Base-by-base conservation (phyloP, 768 basidiomycete genomes). In the Boletales sp. region DNA sequence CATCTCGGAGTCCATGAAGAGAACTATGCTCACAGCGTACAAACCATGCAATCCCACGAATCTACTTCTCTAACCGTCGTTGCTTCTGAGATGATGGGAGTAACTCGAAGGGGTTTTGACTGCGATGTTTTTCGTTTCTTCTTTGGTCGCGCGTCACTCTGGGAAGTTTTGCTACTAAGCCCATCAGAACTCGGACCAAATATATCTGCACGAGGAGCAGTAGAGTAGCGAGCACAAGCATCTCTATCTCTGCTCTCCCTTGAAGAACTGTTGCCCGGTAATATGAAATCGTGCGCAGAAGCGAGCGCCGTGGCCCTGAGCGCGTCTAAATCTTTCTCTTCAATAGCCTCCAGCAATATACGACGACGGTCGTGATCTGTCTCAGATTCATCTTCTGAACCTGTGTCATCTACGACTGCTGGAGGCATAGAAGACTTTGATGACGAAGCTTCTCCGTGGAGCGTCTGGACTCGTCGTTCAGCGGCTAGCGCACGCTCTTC, bases 401-500 rank as follows among this genome's bases (percentile, higher is more conserved):
- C 75, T 1, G 68, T 64, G 38, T 72, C 72, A 67, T 55, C 31
- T 49, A 48, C 34, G 52, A 50, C 10, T 68, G 21, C 21, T 21
- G 21, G 21, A 21, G 21, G 21, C 21, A 18, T 27, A 14, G 34
- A 31, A 47, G 34, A 17, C 10, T n/a, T 34, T 29, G 50, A 55
- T 37, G 53, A 40, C 32, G 58, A 48, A 15, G 37, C 38, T n/a
- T 62, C 45, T 35, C 62, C 63, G 63, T 77, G 74, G 40, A 83
- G 59, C 9, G 74, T 72, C 43, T 66, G 67, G 12, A 87, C 45
- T 31, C 90, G 76, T 18, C 70, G 73, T 66, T 92, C 87, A 8
- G 79, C 80, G n/a, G 89, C 90, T 32, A 82, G 55, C 2, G 87
- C 89, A 48, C 89, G 77, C 62, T 89, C 87, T 56, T 89, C 88